Base-by-base conservation (phyloP, 371 early-diverging fungal genomes). In the Rhizomucor pusillus region DNA sequence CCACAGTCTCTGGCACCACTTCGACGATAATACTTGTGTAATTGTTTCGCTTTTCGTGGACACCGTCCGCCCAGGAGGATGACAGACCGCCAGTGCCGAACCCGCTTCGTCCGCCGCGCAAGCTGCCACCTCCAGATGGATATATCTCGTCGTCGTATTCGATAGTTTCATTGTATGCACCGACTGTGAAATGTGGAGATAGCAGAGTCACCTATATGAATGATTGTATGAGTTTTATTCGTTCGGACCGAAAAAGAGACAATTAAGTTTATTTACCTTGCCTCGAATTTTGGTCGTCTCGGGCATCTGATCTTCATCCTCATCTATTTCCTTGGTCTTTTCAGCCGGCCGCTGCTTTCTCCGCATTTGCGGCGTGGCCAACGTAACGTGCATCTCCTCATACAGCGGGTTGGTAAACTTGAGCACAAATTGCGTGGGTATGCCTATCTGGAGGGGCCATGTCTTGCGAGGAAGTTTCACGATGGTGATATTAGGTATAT, bases 381-480 rank as follows among this genome's bases (percentile, higher is more conserved):
- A 58, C 1, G 79, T 62, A 18, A 93, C 77, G 5, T 62, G 66
- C 60, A 89, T 85, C 50, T 87, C 88, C 24, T 85, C 84, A 34
- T 90, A 87, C 6, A 87, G 71, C 12, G 96, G 95, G 64, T 94
- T 93, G 11, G 89, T 80, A 68, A 95, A 91, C 35, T 87, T 81
- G n/a, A 95, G 63, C 1, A 86, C 73, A 22, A 92, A 62, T 18
- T 81, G 80, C n/a, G 77, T 75, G 0, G 82, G 77, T 12, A 79
- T 67, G 39, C 77, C 73, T 24, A 86, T 65, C 18, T 85, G 80
- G 22, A 75, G 55, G 5, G 77, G 80, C 59, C 76, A 79, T 5
- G 68, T 63, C 43, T 71, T 67, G 52, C 64, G 70, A 18, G 84
- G 86, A n/a, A 83, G 63, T 35, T 69, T 74, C 29, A 80, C 78